Evolutionary conservation across 2,329 filamentous ascomycete species (phyloP).

Genomic region (Trichoderma sp.): DNA sequence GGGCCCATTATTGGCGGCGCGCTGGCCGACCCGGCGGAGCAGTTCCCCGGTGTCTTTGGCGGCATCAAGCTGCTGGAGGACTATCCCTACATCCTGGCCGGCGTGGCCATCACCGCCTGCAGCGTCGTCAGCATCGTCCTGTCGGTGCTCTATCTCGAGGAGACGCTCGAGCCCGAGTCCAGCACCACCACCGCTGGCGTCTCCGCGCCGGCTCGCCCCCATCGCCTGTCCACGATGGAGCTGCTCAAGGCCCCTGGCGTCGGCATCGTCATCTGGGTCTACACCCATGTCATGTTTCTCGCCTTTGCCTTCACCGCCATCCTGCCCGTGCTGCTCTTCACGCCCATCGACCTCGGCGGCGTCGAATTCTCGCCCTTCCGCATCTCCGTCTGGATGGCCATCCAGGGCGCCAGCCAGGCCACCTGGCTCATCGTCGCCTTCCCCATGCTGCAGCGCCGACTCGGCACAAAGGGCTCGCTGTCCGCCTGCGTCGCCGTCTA

Average conservation of each 20-base stretch:
- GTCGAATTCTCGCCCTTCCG: slow-evolving; percentile 61
- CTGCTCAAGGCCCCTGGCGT: slow-evolving; percentile 67
- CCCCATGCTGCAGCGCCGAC: slow-evolving; percentile 63
- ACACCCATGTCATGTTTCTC: slow-evolving; percentile 66
- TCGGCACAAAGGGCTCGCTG: slow-evolving; percentile 68
- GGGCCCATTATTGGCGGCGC: slow-evolving; percentile 70
- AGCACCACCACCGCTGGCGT: slow-evolving; percentile 15
- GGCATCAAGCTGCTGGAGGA: slow-evolving; percentile 47
- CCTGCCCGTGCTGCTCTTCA: slow-evolving; percentile 69
- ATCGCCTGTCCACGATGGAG: slow-evolving; percentile 31
- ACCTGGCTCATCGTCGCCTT: slow-evolving; percentile 72
- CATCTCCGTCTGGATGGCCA: slow-evolving; percentile 67
- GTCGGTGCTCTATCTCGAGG: slow-evolving; percentile 60
- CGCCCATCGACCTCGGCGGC: slow-evolving; percentile 62
- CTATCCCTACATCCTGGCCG: slow-evolving; percentile 58
- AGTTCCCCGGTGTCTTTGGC: slow-evolving; percentile 60
- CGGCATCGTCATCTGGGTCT: slow-evolving; percentile 64
- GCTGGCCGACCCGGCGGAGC: slow-evolving; percentile 65
- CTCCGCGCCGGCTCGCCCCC: slow-evolving; percentile 1
- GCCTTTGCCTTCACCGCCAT: slow-evolving; percentile 73
- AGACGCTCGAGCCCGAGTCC: slow-evolving; percentile 50
- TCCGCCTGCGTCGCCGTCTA: slow-evolving; percentile 56
- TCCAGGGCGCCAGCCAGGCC: slow-evolving; percentile 67
- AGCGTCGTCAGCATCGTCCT: slow-evolving; percentile 39
- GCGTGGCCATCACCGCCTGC: slow-evolving; percentile 59